phyloP scores from a whole-genome alignment of 306 rosid species.

The Phaseolus lunatus region DNA sequence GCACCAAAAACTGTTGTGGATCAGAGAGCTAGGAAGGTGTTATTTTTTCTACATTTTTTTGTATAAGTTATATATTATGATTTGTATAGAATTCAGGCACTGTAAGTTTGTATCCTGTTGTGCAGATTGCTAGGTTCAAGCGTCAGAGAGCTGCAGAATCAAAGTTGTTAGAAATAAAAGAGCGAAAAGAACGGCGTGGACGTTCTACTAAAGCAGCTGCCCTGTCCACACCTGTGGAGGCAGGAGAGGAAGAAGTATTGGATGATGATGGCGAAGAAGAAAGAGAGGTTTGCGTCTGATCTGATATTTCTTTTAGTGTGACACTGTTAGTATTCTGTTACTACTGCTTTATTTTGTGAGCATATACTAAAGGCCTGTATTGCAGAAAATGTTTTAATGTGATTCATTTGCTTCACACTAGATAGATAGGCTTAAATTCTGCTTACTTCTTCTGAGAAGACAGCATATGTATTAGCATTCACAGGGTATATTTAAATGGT shows the following conservation, averaged over 20 bases:
- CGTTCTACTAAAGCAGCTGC: constrained; percentile 94
- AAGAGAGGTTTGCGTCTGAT: constrained; percentile 76
- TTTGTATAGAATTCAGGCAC: not conserved
- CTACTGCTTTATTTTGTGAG: constrained; percentile 37
- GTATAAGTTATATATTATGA: not conserved
- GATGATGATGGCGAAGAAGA: constrained; percentile 98
- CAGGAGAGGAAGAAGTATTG: constrained; percentile 86
- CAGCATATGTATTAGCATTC: not conserved
- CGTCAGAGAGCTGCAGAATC: constrained; percentile 90
- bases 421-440: constrained; percentile 32
- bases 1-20: constrained; percentile 68
- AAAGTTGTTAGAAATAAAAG: constrained; percentile 88
- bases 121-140: constrained; percentile 90
- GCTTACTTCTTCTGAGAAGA: constrained; percentile 8
- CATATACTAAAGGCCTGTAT: constrained; percentile 1
- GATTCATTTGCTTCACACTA: constrained; percentile 11
- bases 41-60: not conserved
- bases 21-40: constrained; percentile 90
- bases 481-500: constrained; percentile 2
- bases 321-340: constrained; percentile 13
- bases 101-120: constrained; percentile 15
- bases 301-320: not conserved
- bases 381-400: not conserved
- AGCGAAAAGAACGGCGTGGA: constrained; percentile 90
- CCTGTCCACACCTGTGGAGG: constrained; percentile 88